phyloP scores from a whole-genome alignment of 2,329 filamentous ascomycete species.

The Aspergillus intermedius region DNA sequence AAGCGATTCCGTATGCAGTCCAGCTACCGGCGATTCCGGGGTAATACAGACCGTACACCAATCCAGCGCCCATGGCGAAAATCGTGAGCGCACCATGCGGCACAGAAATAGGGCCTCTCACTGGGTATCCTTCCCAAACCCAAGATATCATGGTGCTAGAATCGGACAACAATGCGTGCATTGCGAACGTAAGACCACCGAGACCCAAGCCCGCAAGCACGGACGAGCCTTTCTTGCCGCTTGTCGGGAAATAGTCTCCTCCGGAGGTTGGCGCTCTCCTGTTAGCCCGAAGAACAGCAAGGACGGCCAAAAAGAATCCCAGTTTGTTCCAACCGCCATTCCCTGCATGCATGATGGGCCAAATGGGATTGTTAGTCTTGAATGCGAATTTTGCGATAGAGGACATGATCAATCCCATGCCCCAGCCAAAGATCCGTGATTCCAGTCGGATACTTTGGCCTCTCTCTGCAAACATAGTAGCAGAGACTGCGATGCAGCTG shows the following conservation, averaged over 20 bases:
- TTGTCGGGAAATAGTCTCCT: conserved; percentile 45
- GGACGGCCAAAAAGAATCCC: conserved; percentile 66
- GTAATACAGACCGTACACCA: conserved; percentile 67
- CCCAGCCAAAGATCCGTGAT: conserved; percentile 71
- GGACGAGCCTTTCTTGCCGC: conserved; percentile 59
- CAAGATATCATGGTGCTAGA: conserved; percentile 98
- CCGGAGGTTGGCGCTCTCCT: conserved; percentile 52
- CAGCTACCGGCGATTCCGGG: conserved; percentile 69
- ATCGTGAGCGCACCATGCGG: conserved; percentile 88
- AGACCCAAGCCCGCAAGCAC: conserved; percentile 69
- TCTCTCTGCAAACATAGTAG: conserved; percentile 72
- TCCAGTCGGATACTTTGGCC: conserved; percentile 70
- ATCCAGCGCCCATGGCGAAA: conserved; percentile 75
- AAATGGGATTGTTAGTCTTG: conserved; percentile 92
- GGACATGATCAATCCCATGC: conserved; percentile 74
- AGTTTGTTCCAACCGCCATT: conserved; percentile 92
- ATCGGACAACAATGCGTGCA: conserved; percentile 90
- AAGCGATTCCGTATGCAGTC: conserved; percentile 72
- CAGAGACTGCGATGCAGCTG: conserved; percentile 76
- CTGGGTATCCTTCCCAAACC: conserved; percentile 95
- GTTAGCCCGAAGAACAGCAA: conserved; percentile 71
- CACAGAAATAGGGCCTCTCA: conserved; percentile 77
- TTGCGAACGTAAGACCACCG: conserved; percentile 75
- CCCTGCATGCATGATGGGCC: conserved; percentile 82
- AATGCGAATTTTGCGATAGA: conserved; percentile 87